Evolutionary conservation across 306 rosid genomes (phyloP), one percentile per base, ranked within the genome.

Genomic region (Chamaecrista fasciculata): DNA sequence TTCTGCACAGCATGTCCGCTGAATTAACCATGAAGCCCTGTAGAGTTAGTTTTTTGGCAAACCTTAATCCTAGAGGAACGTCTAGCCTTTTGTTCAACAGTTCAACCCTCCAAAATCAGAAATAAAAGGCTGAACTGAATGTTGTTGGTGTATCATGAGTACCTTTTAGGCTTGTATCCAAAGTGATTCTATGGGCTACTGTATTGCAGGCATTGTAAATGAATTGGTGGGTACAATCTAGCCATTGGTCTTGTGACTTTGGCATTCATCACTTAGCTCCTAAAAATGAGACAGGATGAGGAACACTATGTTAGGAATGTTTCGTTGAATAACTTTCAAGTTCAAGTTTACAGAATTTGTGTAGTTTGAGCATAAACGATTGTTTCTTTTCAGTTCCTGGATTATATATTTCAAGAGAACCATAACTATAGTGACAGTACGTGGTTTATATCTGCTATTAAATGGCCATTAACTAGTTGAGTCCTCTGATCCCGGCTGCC

Each of bases 401-500:
- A 74, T 66, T 14, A 34, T 75, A 46, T 19, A 31, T 47, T 51
- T 50, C 53, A 57, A 50, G n/a, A 26, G 23, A 71, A 40, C 11
- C 33, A 44, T 47, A 68, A 53, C 50, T 63, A 5, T 50, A 46
- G 33, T 58, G 46, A 61, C 73, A 16, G 59, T 61, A 47, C 72
- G 25, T 66, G 62, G 55, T 69, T 61, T 74, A 62, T 64, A 69
- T 66, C 52, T 68, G 69, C 67, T 62, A 56, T 63, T 70, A 67
- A 71, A 49, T 56, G 40, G 15, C 40, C 26, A 28, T 56, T 75
- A 60, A 51, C 76, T 33, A 67, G 64, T 28, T 31, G 46, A 50
- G 43, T 37, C 29, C 69, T 58, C 71, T 67, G 67, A 63, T 62
- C 58, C 19, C 60, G n/a, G n/a, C 71, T 67, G 11, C 62, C 73